A percentile compares a stretch with the other conserved stretches of the same genome.
phyloP scores from a whole-genome alignment of 208 protist genomes.

The Trypanosoma vivax region DNA sequence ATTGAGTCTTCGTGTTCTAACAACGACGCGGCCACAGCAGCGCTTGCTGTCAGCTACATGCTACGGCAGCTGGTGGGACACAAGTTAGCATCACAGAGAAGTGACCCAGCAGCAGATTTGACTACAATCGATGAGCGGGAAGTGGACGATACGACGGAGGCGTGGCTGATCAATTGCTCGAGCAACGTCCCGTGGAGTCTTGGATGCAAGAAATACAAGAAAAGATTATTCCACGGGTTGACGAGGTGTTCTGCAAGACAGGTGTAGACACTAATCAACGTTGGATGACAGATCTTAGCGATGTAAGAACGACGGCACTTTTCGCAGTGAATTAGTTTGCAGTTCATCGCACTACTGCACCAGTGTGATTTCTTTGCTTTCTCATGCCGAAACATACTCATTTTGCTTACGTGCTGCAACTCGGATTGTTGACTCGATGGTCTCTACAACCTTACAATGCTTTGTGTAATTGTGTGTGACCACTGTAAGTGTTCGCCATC shows the following conservation, averaged over 20 bases:
- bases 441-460: too few relatives aligned
- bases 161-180: constrained; percentile 3
- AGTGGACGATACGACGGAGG: neutral
- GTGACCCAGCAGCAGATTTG: neutral
- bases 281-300: constrained; percentile 15
- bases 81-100: neutral
- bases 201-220: constrained; percentile 23
- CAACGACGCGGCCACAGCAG: constrained; percentile 13
- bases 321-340: neutral
- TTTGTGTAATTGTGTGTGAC: too few relatives aligned
- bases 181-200: constrained; percentile 13
- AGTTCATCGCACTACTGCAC: neutral
- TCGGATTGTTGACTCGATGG: too few relatives aligned
- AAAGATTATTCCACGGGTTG: constrained; percentile 20
- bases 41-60: constrained; percentile 15
- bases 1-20: constrained; percentile 11
- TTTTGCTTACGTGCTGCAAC: too few relatives aligned
- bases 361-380: too few relatives aligned
- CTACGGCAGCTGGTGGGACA: constrained; percentile 10
- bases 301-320: neutral
- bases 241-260: constrained; percentile 16
- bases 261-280: constrained; percentile 16
- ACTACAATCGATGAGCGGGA: neutral
- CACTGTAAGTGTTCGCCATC: too few relatives aligned
- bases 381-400: too few relatives aligned